Evolutionary conservation across 2,329 filamentous ascomycete species (phyloP).

Genomic region (Byssothecium circinans): DNA sequence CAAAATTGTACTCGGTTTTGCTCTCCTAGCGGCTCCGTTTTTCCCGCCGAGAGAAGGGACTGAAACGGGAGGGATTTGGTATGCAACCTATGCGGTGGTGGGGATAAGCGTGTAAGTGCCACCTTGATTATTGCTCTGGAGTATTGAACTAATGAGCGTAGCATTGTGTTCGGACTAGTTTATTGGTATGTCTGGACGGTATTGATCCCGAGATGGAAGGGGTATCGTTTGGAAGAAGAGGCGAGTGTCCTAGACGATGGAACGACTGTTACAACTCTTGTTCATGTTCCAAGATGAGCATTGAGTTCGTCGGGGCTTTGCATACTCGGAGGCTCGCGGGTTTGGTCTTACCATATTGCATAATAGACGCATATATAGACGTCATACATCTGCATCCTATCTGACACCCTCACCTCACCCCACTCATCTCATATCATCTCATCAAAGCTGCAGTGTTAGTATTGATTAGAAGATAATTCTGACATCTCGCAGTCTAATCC

Average conservation of each 20-base stretch:
- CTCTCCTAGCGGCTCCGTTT: constrained; percentile 63
- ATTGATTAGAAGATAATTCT: no score
- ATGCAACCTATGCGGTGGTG: constrained; percentile 57
- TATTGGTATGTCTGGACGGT: constrained; percentile 73
- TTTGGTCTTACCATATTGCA: no score
- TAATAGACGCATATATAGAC: no score
- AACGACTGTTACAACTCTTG: constrained; percentile 64
- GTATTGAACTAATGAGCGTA: constrained; percentile 34
- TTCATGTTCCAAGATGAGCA: constrained; percentile 31
- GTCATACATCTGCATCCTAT: no score
- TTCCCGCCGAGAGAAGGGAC: constrained; percentile 54
- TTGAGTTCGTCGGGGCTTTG: no score
- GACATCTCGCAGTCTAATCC: no score
- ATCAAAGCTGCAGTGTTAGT: no score
- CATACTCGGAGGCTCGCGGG: no score
- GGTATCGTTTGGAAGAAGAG: constrained; percentile 65
- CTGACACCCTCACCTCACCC: no score
- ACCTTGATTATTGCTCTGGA: constrained; percentile 5
- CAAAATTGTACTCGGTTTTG: constrained; percentile 56
- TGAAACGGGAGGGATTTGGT: constrained; percentile 45
- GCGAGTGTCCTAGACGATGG: constrained; percentile 65
- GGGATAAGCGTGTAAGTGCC: constrained; percentile 54
- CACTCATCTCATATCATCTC: no score
- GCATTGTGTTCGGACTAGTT: constrained; percentile 58
- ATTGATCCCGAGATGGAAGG: constrained; percentile 59